These are phyloP conservation scores for Rutidosis leptorrhynchoides DNA, from an alignment of 129 eudicot species.

Conservation along the genomic window DNA sequence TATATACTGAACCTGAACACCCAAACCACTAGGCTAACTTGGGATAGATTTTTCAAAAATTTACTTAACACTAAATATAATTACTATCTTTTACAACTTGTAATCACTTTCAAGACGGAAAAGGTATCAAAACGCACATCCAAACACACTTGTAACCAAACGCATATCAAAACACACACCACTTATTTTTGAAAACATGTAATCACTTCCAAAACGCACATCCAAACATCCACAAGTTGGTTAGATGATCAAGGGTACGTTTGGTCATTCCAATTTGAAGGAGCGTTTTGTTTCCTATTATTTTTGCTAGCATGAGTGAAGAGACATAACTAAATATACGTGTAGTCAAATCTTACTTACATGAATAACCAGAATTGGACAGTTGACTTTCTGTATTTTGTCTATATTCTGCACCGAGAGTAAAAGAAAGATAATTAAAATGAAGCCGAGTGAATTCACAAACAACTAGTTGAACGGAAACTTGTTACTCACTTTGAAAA, in stretches of 20 bases:
- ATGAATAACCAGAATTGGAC: constrained; percentile 91
- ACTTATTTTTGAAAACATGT: background rate
- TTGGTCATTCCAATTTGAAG: background rate
- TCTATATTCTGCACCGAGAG: constrained; percentile 66
- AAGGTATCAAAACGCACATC: background rate
- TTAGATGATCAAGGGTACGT: background rate
- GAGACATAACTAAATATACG: background rate
- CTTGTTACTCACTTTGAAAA: constrained; percentile 57
- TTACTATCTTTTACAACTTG: background rate
- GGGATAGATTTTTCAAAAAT: too few species aligned
- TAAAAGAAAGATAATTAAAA: background rate
- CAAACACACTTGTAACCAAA: too few species aligned
- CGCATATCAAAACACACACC: too few species aligned
- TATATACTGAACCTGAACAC: too few species aligned
- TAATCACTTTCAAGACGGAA: too few species aligned
- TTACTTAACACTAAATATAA: too few species aligned
- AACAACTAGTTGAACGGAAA: constrained; percentile 4
- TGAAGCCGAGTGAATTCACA: background rate
- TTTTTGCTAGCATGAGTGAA: background rate
- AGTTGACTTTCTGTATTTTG: constrained; percentile 74
- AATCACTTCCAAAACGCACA: background rate
- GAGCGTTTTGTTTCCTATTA: background rate
- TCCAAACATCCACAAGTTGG: background rate
- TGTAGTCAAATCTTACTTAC: constrained; percentile 44
- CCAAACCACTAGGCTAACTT: too few species aligned